Evolutionary conservation across 2,329 filamentous ascomycete species (phyloP), one percentile per base, ranked within the genome.

Genomic region (Fonsecaea nubica): DNA sequence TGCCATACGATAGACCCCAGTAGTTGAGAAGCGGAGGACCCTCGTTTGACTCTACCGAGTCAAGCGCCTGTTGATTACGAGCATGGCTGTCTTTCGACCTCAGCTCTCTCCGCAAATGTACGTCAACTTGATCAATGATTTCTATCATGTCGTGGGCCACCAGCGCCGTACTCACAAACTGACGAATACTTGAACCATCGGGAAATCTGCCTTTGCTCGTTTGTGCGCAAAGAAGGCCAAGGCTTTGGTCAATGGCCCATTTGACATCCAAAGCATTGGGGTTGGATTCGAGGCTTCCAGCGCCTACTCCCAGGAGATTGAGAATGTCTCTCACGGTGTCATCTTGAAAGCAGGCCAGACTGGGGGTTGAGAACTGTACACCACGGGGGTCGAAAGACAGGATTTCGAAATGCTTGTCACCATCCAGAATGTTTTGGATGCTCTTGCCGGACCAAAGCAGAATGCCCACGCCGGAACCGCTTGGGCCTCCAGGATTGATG

Each of bases 1-100:
- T 82, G 4, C 81, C 81, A 65, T 86, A 86, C 5, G 82, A 84
- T 60, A 85, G 80, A 0, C 84, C 83, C 76, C 82, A 80, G 69
- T 84, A 86, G 70, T 81, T 80, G 35, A 85, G 70, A 10, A 73
- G 60, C 3, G 70, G 63, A 35, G 64, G 59, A 15, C 50, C 42
- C 18, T 64, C 40, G 18, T 35, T 42, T 5, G 62, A 9, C 21
- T 30, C 35, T 33, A 53, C 21, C 40, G 42, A 50, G 32, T 65
- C 25, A 9, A 58, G n/a, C 6, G 48, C 21, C 57, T 69, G 66
- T 35, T 36, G 54, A 33, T 63, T 25, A 4, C 58, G 18, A n/a
- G 4, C 18, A 32, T 15, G 18, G 13, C 8, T 33, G 7, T 36
- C 13, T 3, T 40, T 36, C 1, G 8, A 36, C 4, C 12, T 42